phyloP scores from a whole-genome alignment of 305 asterid genomes.

The Lippia alba region DNA sequence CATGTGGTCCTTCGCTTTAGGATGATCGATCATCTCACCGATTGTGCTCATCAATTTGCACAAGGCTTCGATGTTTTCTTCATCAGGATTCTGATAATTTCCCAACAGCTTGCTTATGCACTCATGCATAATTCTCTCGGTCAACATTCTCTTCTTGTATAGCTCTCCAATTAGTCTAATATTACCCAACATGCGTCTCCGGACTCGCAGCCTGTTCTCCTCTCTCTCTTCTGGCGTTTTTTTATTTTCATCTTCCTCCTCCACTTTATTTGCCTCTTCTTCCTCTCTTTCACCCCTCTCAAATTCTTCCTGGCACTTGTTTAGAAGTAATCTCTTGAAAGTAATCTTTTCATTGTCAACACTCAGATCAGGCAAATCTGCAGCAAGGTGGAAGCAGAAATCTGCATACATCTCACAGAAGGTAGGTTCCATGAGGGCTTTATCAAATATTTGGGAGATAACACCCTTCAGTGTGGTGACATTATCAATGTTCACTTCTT shows the following conservation, averaged over 20 bases:
- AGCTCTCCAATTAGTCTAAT: constrained; percentile 76
- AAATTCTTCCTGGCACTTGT: constrained; percentile 77
- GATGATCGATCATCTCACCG: constrained; percentile 70
- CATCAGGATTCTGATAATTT: constrained; percentile 63
- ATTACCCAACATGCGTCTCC: constrained; percentile 75
- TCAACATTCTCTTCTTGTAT: constrained; percentile 73
- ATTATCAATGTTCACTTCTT: constrained; percentile 63
- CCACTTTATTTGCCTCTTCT: constrained; percentile 59
- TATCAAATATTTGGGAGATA: constrained; percentile 73
- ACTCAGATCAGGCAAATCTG: constrained; percentile 60
- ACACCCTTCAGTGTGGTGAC: constrained; percentile 62
- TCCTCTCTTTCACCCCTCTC: constrained; percentile 76
- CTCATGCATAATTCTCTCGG: constrained; percentile 71
- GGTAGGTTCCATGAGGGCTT: constrained; percentile 79
- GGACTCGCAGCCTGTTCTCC: constrained; percentile 50
- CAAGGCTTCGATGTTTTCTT: constrained; percentile 69
- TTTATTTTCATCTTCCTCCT: constrained; percentile 57
- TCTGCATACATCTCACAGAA: constrained; percentile 80
- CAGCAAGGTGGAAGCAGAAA: constrained; percentile 67
- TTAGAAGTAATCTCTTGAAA: constrained; percentile 63
- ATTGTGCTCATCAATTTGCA: constrained; percentile 82
- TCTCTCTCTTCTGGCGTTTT: constrained; percentile 61
- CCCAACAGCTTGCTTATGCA: constrained; percentile 68
- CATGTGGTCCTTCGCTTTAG: constrained; percentile 60
- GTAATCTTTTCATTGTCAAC: constrained; percentile 59